Evolutionary conservation across 371 early-diverging fungal genomes (phyloP).

Genomic region (Apophysomyces elegans): DNA sequence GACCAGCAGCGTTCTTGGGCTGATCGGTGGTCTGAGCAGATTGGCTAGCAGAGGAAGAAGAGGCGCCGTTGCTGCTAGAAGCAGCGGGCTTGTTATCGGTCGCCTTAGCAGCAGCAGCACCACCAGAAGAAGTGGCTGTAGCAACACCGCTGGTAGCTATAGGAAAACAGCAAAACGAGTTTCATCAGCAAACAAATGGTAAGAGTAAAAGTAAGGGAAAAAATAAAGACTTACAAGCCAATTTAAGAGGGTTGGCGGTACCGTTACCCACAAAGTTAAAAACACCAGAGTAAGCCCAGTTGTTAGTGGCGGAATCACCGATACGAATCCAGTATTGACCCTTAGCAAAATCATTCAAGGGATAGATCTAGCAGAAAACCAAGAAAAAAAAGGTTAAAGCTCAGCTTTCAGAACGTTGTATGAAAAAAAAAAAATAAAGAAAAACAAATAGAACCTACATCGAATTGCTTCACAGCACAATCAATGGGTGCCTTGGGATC

Average conservation of each 20-base stretch:
- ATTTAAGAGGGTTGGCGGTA: constrained; percentile 31
- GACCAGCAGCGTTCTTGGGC: constrained; percentile 20
- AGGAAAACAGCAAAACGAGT: constrained; percentile 1
- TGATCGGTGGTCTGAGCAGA: constrained; percentile 21
- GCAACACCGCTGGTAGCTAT: constrained; percentile 17
- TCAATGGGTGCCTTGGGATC: constrained; percentile 23
- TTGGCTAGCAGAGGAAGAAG: constrained; percentile 16
- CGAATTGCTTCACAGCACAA: constrained; percentile 23
- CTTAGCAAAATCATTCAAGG: constrained; percentile 49
- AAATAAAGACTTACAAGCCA: constrained; percentile 33
- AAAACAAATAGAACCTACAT: constrained; percentile 13
- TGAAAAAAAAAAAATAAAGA: background rate
- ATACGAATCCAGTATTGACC: constrained; percentile 56
- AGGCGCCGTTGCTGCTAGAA: background rate
- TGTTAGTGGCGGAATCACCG: constrained; percentile 36
- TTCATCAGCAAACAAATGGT: background rate
- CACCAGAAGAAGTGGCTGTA: constrained; percentile 21
- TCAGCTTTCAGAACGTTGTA: background rate
- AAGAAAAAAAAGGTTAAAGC: background rate
- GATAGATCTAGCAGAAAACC: constrained; percentile 36
- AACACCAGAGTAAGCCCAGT: constrained; percentile 50
- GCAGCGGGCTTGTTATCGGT: constrained; percentile 20
- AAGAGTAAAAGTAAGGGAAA: background rate
- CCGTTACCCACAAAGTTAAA: constrained; percentile 50
- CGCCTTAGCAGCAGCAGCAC: constrained; percentile 19